Evolutionary conservation across 805 yeast genomes (phyloP).

Genomic region (Suhomyces kilbournensis): DNA sequence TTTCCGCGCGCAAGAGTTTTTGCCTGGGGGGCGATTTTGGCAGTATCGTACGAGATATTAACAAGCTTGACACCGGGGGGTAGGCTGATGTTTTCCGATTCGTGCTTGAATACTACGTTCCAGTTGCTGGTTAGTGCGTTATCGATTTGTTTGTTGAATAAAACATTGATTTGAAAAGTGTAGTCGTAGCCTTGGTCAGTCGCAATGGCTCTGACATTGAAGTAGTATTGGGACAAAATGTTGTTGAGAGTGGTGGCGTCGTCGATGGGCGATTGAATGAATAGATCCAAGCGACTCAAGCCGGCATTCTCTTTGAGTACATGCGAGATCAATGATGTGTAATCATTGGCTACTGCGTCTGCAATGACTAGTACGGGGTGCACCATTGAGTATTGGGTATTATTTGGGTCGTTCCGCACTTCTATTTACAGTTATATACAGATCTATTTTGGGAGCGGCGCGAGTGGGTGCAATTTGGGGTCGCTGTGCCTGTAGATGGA

Average conservation of each 20-base stretch:
- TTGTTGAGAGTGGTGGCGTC: conserved; percentile 23
- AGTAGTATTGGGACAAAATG: conserved; percentile 29
- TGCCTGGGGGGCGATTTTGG: background rate
- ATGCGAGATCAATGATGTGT: conserved; percentile 8
- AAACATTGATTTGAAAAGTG: conserved; percentile 27
- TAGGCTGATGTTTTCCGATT: background rate
- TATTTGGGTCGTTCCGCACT: background rate
- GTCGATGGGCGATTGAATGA: conserved; percentile 18
- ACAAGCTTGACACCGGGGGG: background rate
- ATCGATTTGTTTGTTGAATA: conserved; percentile 19
- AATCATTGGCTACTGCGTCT: conserved; percentile 5
- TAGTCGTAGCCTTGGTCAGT: conserved; percentile 19
- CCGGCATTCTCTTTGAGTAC: conserved; percentile 2
- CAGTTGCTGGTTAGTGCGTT: background rate
- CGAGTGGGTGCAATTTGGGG: background rate
- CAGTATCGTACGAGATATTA: background rate
- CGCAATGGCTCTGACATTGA: conserved; percentile 21
- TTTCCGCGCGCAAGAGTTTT: background rate
- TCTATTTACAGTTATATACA: background rate
- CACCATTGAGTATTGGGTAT: background rate
- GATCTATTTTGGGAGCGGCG: background rate
- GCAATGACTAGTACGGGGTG: conserved; percentile 4
- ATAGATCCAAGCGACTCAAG: conserved; percentile 20
- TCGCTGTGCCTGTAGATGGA: conserved; percentile 9
- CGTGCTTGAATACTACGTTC: background rate